Evolutionary conservation across 108 stramenopile species (phyloP), one percentile per base, ranked within the genome.

Genomic region (Conticribra weissflogii): DNA sequence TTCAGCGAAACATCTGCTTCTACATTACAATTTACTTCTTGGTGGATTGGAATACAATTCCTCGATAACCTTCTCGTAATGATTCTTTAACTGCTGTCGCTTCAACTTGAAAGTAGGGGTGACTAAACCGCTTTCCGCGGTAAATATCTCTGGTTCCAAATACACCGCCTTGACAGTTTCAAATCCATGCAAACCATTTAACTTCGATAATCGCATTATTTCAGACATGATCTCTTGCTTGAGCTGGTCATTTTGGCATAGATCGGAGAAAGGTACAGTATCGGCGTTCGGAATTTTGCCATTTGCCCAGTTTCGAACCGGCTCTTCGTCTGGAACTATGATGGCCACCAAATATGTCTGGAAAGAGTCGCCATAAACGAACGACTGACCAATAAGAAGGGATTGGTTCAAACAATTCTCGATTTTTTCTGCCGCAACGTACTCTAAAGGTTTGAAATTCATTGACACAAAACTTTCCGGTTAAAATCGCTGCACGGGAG

Each of bases 41-140:
- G 62, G 88, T 88, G 85, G 82, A 23, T 65, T 57, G 12, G 81
- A 84, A 79, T 99, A 99, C 86, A 99, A 74, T 45, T 80, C 79
- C 32, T 89, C 84, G 51, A 98, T 96, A 54, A 86, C 70, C 25
- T 83, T 81, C 25, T 85, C 57, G 73, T 96, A 99, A 36, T 85
- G 75, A 61, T 86, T 82, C 62, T 77, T 65, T 19, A 94, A 83
- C 69, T 94, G 75, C 18, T 83, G 82, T 14, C 98, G 79, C 81
- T 98, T 99, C 73, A 99, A 82, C 76, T 99, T 99, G 76, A 95
- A 91, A 5, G 98, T 97, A 8, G 98, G 97, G 3, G 98, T 99
- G 30, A 96, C 71, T 27, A 97, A 72, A 58, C 70, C 94, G 72
- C 93, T 96, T 15, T 96, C 94, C 0, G 82, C 85, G 12, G 85